These are phyloP conservation scores for Aspergillus steynii DNA, from an alignment of 495 filamentous ascomycete species.

Conservation along the genomic window DNA sequence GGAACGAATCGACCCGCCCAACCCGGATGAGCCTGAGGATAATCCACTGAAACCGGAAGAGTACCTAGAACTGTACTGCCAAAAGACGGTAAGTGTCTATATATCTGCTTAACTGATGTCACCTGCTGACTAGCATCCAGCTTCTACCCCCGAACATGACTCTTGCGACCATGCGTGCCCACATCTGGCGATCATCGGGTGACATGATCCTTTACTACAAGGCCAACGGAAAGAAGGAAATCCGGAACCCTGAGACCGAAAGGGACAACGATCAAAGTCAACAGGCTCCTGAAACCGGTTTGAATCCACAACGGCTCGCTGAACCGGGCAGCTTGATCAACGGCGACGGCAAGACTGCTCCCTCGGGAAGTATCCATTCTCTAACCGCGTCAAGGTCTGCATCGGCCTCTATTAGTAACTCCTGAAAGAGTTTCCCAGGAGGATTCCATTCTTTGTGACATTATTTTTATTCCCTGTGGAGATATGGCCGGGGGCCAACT, in stretches of 20 bases:
- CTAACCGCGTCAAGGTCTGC: conserved; percentile 37
- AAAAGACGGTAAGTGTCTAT: conserved; percentile 68
- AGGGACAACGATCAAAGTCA: conserved; percentile 15
- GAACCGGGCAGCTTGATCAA: background rate
- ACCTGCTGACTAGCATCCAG: conserved; percentile 35
- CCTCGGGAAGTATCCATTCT: conserved; percentile 38
- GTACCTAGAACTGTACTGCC: conserved; percentile 91
- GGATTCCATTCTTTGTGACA: conserved; percentile 11
- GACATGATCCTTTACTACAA: conserved; percentile 92
- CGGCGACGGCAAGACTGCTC: conserved; percentile 27
- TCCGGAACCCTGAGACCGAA: conserved; percentile 26
- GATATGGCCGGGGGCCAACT: conserved; percentile 5
- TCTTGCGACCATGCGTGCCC: conserved; percentile 82
- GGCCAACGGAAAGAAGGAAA: conserved; percentile 73
- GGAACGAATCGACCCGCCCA: conserved; percentile 76
- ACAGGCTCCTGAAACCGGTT: conserved; percentile 6
- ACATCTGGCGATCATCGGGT: conserved; percentile 88
- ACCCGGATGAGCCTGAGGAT: conserved; percentile 52
- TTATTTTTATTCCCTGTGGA: conserved; percentile 11
- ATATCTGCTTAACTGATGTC: background rate
- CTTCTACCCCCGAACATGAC: conserved; percentile 75
- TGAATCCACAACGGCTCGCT: background rate
- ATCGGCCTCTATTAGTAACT: conserved; percentile 30
- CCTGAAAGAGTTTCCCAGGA: conserved; percentile 4
- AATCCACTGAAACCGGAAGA: conserved; percentile 78